A percentile compares a stretch with the other conserved stretches of the same genome.
phyloP scores from a whole-genome alignment of 1,139 yeast species.

The Protomyces arabidopsidicola region DNA sequence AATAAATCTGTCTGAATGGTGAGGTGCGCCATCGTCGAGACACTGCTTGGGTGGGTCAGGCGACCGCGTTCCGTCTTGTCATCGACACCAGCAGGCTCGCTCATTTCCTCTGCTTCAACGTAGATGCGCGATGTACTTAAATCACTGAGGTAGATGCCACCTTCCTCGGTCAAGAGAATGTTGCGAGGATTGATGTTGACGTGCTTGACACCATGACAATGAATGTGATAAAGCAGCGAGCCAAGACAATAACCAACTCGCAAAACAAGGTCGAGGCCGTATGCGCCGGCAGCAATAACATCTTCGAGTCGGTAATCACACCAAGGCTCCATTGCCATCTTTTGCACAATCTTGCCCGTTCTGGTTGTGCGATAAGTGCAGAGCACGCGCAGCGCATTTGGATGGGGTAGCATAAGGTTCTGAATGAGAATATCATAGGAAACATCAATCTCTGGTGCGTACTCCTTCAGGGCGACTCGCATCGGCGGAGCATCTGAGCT shows the following conservation, averaged over 20 bases:
- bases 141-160: constrained; percentile 22
- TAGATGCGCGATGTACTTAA: constrained; percentile 17
- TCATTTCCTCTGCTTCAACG: constrained; percentile 14
- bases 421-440: constrained; percentile 24
- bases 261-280: constrained; percentile 17
- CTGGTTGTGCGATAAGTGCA: constrained; percentile 24
- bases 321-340: constrained; percentile 27
- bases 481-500: constrained; percentile 17
- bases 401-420: constrained; percentile 22
- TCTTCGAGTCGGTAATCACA: constrained; percentile 23
- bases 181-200: constrained; percentile 25
- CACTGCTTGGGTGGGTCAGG: constrained; percentile 13
- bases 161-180: constrained; percentile 18
- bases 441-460: constrained; percentile 24
- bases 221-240: constrained; percentile 18
- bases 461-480: constrained; percentile 22
- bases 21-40: constrained; percentile 24
- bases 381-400: constrained; percentile 15
- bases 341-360: constrained; percentile 22
- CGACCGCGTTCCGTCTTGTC: constrained; percentile 21
- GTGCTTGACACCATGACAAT: constrained; percentile 25
- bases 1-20: constrained; percentile 22
- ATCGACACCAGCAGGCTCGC: not conserved
- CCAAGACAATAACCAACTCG: constrained; percentile 25
- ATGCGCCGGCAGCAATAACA: constrained; percentile 23